These are phyloP conservation scores for Cercophora sp. DNA, from an alignment of 495 filamentous ascomycete species.

Conservation along the genomic window DNA sequence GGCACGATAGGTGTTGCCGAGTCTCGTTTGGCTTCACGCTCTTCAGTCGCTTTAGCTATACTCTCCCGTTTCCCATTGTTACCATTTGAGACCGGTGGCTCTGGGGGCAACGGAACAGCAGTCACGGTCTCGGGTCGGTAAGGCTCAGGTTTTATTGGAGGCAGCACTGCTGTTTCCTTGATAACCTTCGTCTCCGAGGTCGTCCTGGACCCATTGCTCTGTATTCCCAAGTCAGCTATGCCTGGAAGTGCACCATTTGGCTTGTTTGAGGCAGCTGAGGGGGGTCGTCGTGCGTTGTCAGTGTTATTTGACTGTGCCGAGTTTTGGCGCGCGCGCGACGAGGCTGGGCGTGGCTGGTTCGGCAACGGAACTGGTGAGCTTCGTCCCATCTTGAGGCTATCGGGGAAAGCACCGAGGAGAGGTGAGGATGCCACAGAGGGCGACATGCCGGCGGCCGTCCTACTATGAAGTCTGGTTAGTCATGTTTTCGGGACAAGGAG, in stretches of 20 bases:
- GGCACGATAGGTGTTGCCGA: constrained; percentile 27
- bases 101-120: constrained; percentile 15
- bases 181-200: constrained; percentile 28
- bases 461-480: constrained; percentile 22
- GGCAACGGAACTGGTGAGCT: constrained; percentile 39
- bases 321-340: constrained; percentile 66
- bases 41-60: constrained; percentile 16
- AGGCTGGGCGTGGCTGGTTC: constrained; percentile 50
- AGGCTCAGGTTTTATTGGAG: constrained; percentile 10
- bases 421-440: constrained; percentile 72
- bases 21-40: constrained; percentile 29
- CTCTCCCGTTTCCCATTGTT: constrained; percentile 28
- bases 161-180: constrained; percentile 27
- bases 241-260: constrained; percentile 22
- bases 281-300: constrained; percentile 51
- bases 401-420: constrained; percentile 59
- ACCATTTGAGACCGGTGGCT: constrained; percentile 18
- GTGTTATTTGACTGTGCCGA: constrained; percentile 49
- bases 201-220: constrained; percentile 30
- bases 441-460: constrained; percentile 48
- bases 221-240: constrained; percentile 21
- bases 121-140: constrained; percentile 21
- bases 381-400: constrained; percentile 36
- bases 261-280: constrained; percentile 58
- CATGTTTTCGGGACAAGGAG: too few relatives aligned